Conservation (phyloP, 2,329 filamentous ascomycete genomes). For the Dothiorella sarmentorum region DNA sequence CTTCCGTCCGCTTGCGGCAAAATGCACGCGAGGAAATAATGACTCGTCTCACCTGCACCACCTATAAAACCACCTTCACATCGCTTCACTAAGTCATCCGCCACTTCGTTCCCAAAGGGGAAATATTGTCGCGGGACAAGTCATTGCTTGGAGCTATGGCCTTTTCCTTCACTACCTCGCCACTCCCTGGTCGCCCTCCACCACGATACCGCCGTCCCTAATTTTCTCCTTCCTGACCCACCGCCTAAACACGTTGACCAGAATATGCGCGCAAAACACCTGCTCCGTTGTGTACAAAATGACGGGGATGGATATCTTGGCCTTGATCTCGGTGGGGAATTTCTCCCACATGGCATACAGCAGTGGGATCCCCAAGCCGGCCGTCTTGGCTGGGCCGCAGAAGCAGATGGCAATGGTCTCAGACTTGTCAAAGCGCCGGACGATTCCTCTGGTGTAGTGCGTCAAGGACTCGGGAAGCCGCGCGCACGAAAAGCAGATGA, state of each 20-base stretch:
- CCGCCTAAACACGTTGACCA: constrained; percentile 12
- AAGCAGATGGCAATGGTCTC: constrained; percentile 18
- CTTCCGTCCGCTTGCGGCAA: too few relatives aligned
- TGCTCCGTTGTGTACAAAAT: constrained; percentile 18
- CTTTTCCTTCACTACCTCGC: not conserved
- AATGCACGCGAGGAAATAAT: too few relatives aligned
- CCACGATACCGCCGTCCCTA: not conserved
- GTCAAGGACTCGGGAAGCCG: not conserved
- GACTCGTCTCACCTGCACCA: too few relatives aligned
- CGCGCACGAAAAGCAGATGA: constrained; percentile 7
- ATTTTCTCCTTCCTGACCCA: constrained; percentile 9
- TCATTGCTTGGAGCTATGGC: not conserved
- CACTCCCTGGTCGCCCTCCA: too few relatives aligned
- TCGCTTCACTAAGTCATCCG: too few relatives aligned
- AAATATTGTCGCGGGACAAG: not conserved
- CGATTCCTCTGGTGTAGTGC: not conserved
- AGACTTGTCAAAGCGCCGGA: not conserved
- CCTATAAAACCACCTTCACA: too few relatives aligned
- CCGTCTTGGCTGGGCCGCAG: constrained; percentile 17
- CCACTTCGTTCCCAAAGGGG: not conserved
- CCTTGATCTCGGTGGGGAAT: constrained; percentile 5
- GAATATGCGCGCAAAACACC: constrained; percentile 15
- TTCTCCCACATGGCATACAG: constrained; percentile 15
- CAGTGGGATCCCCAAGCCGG: constrained; percentile 13
- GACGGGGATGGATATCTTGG: constrained; percentile 10